These are phyloP conservation scores for Hypoxylon intermedium DNA, from an alignment of 495 filamentous ascomycete genomes.

Conservation along the genomic window DNA sequence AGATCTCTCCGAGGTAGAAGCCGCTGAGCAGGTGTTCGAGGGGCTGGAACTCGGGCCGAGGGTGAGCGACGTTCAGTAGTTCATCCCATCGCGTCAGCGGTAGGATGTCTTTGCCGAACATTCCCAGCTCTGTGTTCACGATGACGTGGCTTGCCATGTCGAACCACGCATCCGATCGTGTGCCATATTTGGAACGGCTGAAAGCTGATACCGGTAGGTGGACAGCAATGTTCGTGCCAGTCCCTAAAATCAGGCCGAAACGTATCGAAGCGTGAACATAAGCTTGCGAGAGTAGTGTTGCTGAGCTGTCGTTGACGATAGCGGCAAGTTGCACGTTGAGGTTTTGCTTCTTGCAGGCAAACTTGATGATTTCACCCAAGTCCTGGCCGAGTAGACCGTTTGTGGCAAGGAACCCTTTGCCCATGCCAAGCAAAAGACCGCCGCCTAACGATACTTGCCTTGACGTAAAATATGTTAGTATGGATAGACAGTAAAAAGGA, in stretches of 20 bases:
- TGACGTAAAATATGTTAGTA: conserved; percentile 21
- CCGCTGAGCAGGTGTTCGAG: conserved; percentile 84
- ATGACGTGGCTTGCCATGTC: conserved; percentile 64
- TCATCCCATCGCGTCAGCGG: conserved; percentile 78
- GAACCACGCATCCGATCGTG: conserved; percentile 62
- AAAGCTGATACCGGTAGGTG: conserved; percentile 63
- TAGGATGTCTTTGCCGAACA: conserved; percentile 74
- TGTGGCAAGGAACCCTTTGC: conserved; percentile 74
- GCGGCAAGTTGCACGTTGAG: conserved; percentile 71
- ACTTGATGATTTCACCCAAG: conserved; percentile 59
- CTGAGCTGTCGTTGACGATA: conserved; percentile 85
- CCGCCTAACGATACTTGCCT: conserved; percentile 80
- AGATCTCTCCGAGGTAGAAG: conserved; percentile 83
- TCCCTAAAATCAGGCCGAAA: conserved; percentile 64
- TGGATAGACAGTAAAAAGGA: neutral
- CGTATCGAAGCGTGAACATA: conserved; percentile 71
- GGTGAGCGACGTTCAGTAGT: conserved; percentile 66
- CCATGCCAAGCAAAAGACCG: conserved; percentile 81
- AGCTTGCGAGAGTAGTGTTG: conserved; percentile 78
- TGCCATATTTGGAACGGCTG: conserved; percentile 56
- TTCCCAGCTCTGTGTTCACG: conserved; percentile 87
- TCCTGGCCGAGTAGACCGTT: conserved; percentile 59
- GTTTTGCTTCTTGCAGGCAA: conserved; percentile 51
- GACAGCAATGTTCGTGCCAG: conserved; percentile 62
- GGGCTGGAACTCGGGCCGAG: conserved; percentile 81